These are phyloP conservation scores for Flaveria ramosissima DNA, from an alignment of 129 eudicot species.

Conservation along the genomic window DNA sequence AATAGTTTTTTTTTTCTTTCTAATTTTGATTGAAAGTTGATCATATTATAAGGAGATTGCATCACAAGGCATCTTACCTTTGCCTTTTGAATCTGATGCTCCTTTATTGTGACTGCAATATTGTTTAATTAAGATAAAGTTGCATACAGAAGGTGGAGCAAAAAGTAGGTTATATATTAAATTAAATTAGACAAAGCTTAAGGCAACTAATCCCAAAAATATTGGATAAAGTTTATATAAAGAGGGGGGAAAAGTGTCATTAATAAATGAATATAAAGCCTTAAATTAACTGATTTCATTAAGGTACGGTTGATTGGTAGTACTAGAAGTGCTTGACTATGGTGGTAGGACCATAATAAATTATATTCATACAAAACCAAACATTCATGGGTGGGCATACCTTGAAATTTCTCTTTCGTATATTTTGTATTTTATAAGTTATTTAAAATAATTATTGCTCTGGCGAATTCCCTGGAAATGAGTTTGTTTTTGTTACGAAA, in stretches of 20 bases:
- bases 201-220: conserved; percentile 21
- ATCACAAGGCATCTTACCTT: conserved; percentile 14
- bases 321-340: conserved; percentile 16
- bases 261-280: not conserved
- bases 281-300: not conserved
- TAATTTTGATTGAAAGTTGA: not conserved
- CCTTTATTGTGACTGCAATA: conserved; percentile 11
- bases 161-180: conserved; percentile 10
- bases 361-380: not conserved
- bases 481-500: not conserved
- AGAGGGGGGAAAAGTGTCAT: not conserved
- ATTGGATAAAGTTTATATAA: conserved; percentile 19
- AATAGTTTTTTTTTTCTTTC: not conserved
- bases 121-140: conserved; percentile 3
- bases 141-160: not conserved
- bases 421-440: no score
- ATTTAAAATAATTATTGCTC: not conserved
- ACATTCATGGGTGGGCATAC: not conserved
- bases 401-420: not conserved
- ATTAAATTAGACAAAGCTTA: conserved; percentile 19
- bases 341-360: not conserved
- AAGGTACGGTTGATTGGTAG: not conserved
- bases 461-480: not conserved
- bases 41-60: conserved; percentile 28
- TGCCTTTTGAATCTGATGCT: conserved; percentile 34